Evolutionary conservation across 2,329 filamentous ascomycete genomes (phyloP), one percentile per base, ranked within the genome.

Genomic region (Colletotrichum sp.): DNA sequence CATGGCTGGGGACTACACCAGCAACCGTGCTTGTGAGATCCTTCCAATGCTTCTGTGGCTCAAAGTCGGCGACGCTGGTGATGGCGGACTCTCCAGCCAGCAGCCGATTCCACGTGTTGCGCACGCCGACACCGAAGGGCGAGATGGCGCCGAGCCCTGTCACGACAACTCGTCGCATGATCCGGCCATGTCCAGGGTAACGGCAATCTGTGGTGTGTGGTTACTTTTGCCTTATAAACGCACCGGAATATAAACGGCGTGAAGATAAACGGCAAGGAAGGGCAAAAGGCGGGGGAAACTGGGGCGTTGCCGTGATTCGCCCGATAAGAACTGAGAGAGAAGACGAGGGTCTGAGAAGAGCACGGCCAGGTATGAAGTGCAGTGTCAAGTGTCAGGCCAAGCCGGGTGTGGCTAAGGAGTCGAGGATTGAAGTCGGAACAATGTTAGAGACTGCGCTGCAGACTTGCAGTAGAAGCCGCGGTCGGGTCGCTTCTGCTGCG

Each of bases 21-120:
- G 96, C 96, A 67, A 98, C 92, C 70, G 93, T 95, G 83, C 95
- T 97, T 15, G 96, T 95, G 56, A 98, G 87, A 58, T 92, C 91
- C 10, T 88, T 88, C 89, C 96, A 98, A 78, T 84, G 83, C 32
- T 81, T 87, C 84, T 77, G 88, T 77, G 85, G 92, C 76, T 88
- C 91, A 68, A 91, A 88, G 74, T 91, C 84, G 73, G 89, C 90
- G 68, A 97, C 90, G 79, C 94, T 96, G 74, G 93, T 89, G 80
- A 99, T 92, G 78, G 96, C 97, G 77, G 93, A 96, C 52, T 96
- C 89, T 60, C 95, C 93, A 56, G 94, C 92, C 34, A 98, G 84
- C 56, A 99, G 91, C 69, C 94, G 93, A 76, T 87, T 89, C 97
- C 97, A 99, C 76, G 95, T 95, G 71, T 88, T 91, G 78, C 91